Evolutionary conservation across 805 yeast species (phyloP), one percentile per base, ranked within the genome.

Genomic region (Candida railenensis): DNA sequence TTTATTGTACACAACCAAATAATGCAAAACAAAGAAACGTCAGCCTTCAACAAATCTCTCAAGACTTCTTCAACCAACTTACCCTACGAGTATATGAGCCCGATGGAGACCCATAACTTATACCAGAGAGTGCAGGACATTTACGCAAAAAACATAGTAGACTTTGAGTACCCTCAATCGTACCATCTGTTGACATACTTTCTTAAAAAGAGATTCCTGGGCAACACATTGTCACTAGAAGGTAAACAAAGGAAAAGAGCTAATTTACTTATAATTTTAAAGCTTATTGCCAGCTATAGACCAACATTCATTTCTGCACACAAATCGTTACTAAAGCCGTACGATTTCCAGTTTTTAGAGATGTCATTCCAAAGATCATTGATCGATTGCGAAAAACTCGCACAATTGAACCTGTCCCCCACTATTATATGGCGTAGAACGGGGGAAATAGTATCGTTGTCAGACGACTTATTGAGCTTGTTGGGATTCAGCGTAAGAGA

Each of bases 361-460:
- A 71, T 71, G 76, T 60, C 74, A 22, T 70, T 73, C 51, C 78
- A 70, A 57, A 57, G 76, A 42, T 71, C 68, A 30, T 63, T 67
- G 53, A 53, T 74, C 48, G 73, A 81, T 68, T 60, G 72, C 67
- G 68, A 71, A 61, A 67, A 69, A 48, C 65, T 75, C 12, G 59
- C 66, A 40, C 67, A 71, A 19, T 57, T 82, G 47, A 82, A 85
- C 16, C 85, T 90, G 9, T 80, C 88, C 1, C 96, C 96, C 1
- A 84, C 92, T 2, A 82, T 87, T 15, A 83, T 87, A 52, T 88
- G 96, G 96, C 73, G 96, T 55, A 69, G 96, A 36, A 85, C 95
- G 0, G 95, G 95, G 8, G 95, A 88, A 59, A 82, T 89, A 37
- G 90, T 87, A 9, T 87, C 87, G 7, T 80, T 86, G 8, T 85